phyloP scores from a whole-genome alignment of 1,139 yeast genomes.

The Yamadazyma atmosphaerica region DNA sequence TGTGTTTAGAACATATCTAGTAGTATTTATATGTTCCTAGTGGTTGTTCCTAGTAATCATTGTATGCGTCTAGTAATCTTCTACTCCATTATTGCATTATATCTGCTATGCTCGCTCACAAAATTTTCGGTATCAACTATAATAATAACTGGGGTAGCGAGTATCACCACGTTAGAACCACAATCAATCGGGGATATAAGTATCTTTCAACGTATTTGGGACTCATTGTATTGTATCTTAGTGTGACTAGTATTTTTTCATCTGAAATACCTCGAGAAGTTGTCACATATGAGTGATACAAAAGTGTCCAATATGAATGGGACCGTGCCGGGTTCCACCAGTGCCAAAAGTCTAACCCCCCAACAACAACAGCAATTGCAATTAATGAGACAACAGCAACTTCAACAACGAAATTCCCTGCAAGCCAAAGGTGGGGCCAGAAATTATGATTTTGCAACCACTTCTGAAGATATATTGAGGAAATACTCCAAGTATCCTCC shows the following conservation, averaged over 20 bases:
- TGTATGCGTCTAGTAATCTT: no score
- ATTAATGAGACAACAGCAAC: slow-evolving; percentile 25
- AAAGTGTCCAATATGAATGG: slow-evolving; percentile 1
- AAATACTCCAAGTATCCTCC: slow-evolving; percentile 81
- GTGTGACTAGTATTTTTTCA: not conserved
- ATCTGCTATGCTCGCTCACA: no score
- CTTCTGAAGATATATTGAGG: slow-evolving; percentile 70
- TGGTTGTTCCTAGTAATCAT: no score
- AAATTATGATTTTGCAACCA: slow-evolving; percentile 62
- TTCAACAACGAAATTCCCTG: slow-evolving; percentile 29
- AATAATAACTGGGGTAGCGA: not conserved
- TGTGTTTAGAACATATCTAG: no score
- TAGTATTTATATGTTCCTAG: no score
- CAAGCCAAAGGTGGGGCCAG: slow-evolving; percentile 35
- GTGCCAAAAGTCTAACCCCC: slow-evolving; percentile 3
- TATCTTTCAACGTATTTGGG: no score
- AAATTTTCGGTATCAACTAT: not conserved
- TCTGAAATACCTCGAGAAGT: no score
- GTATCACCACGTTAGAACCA: not conserved
- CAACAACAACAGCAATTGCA: slow-evolving; percentile 10
- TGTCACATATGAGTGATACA: slow-evolving; percentile 2
- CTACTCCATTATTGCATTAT: no score
- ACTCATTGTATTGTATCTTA: no score
- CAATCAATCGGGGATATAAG: not conserved
- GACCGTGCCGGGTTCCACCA: slow-evolving; percentile 2